These are phyloP conservation scores for Rutstroemia sp. DNA, from an alignment of 2,329 filamentous ascomycete genomes.

Conservation along the genomic window DNA sequence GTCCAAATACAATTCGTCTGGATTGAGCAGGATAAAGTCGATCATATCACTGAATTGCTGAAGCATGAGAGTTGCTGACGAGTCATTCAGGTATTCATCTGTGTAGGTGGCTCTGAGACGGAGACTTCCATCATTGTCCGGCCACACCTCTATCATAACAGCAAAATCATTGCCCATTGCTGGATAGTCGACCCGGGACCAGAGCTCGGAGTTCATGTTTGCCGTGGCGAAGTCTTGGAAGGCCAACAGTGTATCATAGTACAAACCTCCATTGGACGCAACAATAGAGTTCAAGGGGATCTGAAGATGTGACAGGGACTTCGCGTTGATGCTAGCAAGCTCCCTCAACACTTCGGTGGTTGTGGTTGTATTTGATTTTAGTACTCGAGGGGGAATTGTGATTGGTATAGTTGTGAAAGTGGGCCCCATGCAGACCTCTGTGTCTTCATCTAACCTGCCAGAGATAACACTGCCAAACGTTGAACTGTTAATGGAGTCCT, in stretches of 20 bases:
- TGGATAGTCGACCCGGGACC: neutral
- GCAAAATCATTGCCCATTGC: conserved; percentile 2
- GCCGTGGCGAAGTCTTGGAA: conserved; percentile 2
- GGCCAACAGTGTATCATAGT: conserved; percentile 1
- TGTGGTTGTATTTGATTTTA: neutral
- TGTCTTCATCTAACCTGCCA: neutral
- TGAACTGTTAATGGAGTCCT: neutral
- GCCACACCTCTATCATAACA: conserved; percentile 4
- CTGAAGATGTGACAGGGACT: neutral
- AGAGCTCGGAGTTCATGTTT: neutral
- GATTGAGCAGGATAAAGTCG: neutral
- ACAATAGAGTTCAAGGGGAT: conserved; percentile 3
- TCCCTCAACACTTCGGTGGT: neutral
- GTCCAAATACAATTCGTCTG: neutral
- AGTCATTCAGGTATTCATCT: neutral
- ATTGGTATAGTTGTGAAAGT: conserved; percentile 1
- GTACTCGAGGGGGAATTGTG: neutral
- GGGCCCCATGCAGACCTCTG: neutral
- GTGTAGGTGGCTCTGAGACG: neutral
- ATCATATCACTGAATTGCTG: conserved; percentile 4
- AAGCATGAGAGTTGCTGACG: conserved; percentile 1
- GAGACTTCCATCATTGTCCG: neutral
- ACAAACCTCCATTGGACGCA: neutral
- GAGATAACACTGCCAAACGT: conserved; percentile 3
- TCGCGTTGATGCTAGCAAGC: neutral